These are phyloP conservation scores for Arthrobotrys sinensis DNA, from an alignment of 2,329 filamentous ascomycete genomes.

Conservation along the genomic window DNA sequence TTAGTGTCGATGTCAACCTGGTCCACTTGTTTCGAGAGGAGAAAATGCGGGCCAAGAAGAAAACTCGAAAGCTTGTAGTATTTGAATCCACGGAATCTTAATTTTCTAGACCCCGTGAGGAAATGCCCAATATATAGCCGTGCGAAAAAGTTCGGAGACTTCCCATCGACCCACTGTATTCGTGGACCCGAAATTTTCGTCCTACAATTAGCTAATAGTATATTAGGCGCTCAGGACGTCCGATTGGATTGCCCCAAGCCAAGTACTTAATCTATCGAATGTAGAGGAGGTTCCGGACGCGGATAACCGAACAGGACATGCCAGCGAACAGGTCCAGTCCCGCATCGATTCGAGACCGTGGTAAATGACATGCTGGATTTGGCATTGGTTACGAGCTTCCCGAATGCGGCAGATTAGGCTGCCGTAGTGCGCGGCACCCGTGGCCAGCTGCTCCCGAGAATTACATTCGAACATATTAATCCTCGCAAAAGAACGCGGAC, in stretches of 20 bases:
- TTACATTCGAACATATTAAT: neutral
- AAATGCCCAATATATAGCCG: slow-evolving; percentile 33
- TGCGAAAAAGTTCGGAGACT: slow-evolving; percentile 3
- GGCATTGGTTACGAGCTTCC: neutral
- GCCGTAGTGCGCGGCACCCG: slow-evolving; percentile 2
- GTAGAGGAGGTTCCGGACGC: neutral
- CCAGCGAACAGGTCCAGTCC: neutral
- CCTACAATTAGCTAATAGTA: neutral
- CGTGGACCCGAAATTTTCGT: slow-evolving; percentile 1
- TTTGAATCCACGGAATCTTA: neutral
- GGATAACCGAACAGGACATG: neutral
- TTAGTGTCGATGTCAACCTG: slow-evolving; percentile 14
- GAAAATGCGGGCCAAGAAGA: slow-evolving; percentile 15
- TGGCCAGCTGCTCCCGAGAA: neutral
- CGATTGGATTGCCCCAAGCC: neutral
- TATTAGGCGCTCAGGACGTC: neutral
- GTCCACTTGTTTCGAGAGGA: neutral
- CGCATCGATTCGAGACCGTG: neutral
- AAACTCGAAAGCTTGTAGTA: slow-evolving; percentile 9
- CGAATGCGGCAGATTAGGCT: slow-evolving; percentile 14
- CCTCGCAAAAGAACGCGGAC: slow-evolving; percentile 17
- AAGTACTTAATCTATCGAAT: neutral
- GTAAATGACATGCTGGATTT: neutral
- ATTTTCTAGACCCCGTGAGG: neutral
- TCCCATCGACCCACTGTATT: neutral